Evolutionary conservation across 768 basidiomycete genomes (phyloP).

Genomic region (Lentinula guzmanii): DNA sequence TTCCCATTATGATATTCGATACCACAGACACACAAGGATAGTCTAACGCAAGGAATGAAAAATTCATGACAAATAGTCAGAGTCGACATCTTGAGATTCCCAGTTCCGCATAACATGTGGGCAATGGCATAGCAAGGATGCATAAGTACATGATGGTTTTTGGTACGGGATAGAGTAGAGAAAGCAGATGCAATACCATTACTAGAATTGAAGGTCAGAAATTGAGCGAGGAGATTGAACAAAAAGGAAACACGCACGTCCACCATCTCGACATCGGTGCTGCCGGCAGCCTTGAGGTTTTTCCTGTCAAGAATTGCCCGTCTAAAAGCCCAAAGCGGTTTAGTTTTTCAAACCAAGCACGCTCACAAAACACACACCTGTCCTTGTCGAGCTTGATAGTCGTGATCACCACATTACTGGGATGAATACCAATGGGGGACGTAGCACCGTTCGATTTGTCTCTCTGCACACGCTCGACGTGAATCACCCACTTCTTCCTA

Average conservation of each 20-base stretch:
- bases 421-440: slow-evolving; percentile 91
- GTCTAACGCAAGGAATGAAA: not conserved
- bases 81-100: not conserved
- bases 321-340: slow-evolving; percentile 28
- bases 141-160: slow-evolving; percentile 45
- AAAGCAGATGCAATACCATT: slow-evolving; percentile 22
- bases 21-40: not conserved
- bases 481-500: slow-evolving; percentile 98
- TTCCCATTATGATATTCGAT: not conserved
- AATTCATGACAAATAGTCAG: not conserved
- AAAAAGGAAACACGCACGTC: slow-evolving; percentile 48
- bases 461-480: slow-evolving; percentile 95
- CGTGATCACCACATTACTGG: slow-evolving; percentile 93
- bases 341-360: not conserved
- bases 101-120: slow-evolving; percentile 43
- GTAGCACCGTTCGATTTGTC: slow-evolving; percentile 98
- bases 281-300: slow-evolving; percentile 47
- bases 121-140: slow-evolving; percentile 18
- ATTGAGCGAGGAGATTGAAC: not conserved
- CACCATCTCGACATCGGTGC: slow-evolving; percentile 71
- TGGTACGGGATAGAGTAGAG: slow-evolving; percentile 24
- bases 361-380: slow-evolving; percentile 37
- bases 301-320: slow-evolving; percentile 86
- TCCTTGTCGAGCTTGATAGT: slow-evolving; percentile 92
- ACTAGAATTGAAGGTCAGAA: slow-evolving; percentile 21